Conservation (phyloP, 2,329 filamentous ascomycete genomes). For the Magnaporthiopsis rhizophila region DNA sequence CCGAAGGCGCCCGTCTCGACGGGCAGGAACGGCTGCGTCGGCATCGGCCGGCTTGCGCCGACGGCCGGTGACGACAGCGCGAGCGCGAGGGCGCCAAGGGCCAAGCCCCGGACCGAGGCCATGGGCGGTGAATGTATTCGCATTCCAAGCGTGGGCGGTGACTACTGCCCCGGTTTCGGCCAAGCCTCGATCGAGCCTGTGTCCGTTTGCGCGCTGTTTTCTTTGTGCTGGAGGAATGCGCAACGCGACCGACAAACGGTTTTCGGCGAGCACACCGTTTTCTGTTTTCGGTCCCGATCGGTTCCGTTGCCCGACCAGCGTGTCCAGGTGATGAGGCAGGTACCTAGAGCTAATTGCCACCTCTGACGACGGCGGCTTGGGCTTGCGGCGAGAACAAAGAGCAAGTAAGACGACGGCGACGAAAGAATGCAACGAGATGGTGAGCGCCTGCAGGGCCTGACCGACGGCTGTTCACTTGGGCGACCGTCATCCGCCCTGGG, state of each 20-base stretch:
- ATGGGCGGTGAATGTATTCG: background rate
- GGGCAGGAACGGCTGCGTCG: conserved; percentile 20
- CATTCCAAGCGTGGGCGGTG: background rate
- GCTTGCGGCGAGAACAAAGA: background rate
- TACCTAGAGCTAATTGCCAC: background rate
- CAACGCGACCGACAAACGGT: background rate
- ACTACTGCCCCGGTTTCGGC: background rate
- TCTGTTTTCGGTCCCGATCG: background rate
- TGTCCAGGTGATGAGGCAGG: background rate
- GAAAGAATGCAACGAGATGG: background rate
- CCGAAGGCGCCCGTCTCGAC: conserved; percentile 20
- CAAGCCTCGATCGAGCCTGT: background rate
- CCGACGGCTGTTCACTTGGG: background rate
- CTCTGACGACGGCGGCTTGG: background rate
- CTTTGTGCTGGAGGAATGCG: background rate
- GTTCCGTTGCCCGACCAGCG: background rate
- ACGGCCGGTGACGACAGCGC: conserved; percentile 8
- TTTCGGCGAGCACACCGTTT: no score
- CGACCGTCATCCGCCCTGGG: background rate
- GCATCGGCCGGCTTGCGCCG: conserved; percentile 13
- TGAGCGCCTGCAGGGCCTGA: background rate
- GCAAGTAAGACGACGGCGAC: background rate
- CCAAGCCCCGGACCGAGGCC: conserved; percentile 1
- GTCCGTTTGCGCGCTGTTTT: background rate
- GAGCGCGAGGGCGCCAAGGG: background rate